Evolutionary conservation across 495 filamentous ascomycete species (phyloP), one percentile per base, ranked within the genome.

Genomic region (Parachaetomium inaequale): DNA sequence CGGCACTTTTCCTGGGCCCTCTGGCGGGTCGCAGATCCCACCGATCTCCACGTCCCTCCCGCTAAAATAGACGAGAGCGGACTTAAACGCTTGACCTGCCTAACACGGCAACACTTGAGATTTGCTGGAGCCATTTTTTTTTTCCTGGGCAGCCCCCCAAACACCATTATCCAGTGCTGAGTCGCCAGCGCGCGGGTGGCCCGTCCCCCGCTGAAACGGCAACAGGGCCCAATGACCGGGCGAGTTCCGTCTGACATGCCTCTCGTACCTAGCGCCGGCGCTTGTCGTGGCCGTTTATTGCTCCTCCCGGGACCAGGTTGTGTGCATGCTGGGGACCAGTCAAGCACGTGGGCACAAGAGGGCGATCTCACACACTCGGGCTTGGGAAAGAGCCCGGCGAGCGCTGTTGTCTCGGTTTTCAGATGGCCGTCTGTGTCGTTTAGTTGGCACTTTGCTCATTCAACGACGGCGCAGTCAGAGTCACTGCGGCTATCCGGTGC

Each of bases 241-340:
- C 43, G n/a, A 38, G 56, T 25, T 38, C 38, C 50, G 49, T 54
- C 38, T 54, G 50, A 55, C 38, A 45, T 46, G 58, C 58, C 25
- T 60, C 34, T 46, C 34, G 55, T 54, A n/a, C n/a, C n/a, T n/a
- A 61, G 49, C 49, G 58, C 58, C 26, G 50, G 58, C 49, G 58
- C 58, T 61, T 61, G 49, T 19, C 42, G 23, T 38, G 3, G 49
- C 14, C 12, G 49, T 54, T 46, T 61, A 53, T 54, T 61, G 58
- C 50, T 61, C 38, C 50, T 54, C 50, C 46, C 47, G n/a, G 47
- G 46, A 34, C 43, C 55, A 34, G 43, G 28, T n/a, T 47, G 5
- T 31, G 26, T 52, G 49, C 49, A 34, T 42, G 6, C 26, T 32
- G 55, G 55, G 55, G 55, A 38, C 40, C 28, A 45, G 2, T 26